Base-by-base conservation (phyloP, 192 early-diverging fungal species). In the Dimargaris verticillata region DNA sequence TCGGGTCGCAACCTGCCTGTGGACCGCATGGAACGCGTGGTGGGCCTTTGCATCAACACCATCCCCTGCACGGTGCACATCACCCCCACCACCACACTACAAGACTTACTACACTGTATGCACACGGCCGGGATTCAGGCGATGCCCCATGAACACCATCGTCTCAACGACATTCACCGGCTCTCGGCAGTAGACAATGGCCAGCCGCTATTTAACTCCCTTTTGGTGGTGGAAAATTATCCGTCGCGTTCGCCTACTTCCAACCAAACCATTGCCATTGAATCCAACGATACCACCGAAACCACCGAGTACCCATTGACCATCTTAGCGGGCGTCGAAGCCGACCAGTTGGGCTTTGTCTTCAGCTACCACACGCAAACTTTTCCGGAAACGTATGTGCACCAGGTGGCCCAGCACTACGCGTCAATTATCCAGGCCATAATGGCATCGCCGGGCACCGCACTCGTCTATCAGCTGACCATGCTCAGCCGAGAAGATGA, bases 11-110 rank as follows among this genome's bases (percentile, higher is more conserved):
- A 59, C n/a, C 10, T 43, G 0, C 57, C 57, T 1, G 43, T 59
- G 33, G 38, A 12, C 5, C 17, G 43, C 5, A 25, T 59, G 0
- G 57, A 59, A 15, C n/a, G 10, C 11, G 22, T 59, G 26, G 42
- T 59, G n/a, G 57, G 57, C 5, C 14, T 22, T 14, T 59, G 57
- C 43, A 44, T 59, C 57, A 59, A 59, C 41, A 59, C 33, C n/a
- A 18, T 59, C 5, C 57, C 57, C 42, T 59, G 38, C 57, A 33
- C 18, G 18, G 57, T 43, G 7, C 41, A 13, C n/a, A 0, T 59
- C 18, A 38, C 15, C 57, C 7, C n/a, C 0, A 24, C 42, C 42
- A 28, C 33, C 3, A 24, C 43, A 0, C 38, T 59, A 15, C 10
- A 5, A 4, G 42, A 42, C 6, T 11, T 20, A 15, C 43, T 59